A percentile compares a stretch with the other conserved stretches of the same genome.
These are phyloP conservation scores for Brassica cretica DNA, from an alignment of 345 rosid species.

Conservation along the genomic window DNA sequence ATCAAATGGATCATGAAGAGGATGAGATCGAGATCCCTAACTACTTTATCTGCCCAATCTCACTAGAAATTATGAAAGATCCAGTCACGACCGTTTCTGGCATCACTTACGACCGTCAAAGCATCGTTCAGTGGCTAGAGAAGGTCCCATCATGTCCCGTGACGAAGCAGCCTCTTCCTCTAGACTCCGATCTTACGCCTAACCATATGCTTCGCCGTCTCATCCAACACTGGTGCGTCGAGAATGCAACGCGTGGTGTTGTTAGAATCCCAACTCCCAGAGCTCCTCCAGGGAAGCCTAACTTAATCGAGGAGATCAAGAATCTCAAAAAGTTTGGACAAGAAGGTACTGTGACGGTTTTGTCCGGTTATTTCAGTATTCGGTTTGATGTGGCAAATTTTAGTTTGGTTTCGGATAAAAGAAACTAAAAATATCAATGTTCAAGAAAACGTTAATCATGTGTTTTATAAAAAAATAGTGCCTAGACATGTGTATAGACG, in stretches of 20 bases:
- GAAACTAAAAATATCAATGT: neutral
- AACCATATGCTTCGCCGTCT: conserved; percentile 74
- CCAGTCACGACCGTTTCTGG: conserved; percentile 77
- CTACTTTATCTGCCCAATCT: conserved; percentile 77
- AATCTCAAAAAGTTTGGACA: conserved; percentile 29
- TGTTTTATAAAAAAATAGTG: too few species aligned
- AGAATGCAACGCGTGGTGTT: conserved; percentile 52
- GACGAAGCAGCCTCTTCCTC: conserved; percentile 59
- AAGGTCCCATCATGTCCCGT: conserved; percentile 55
- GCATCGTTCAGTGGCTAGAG: conserved; percentile 74
- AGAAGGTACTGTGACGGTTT: conserved; percentile 21
- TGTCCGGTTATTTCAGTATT: neutral
- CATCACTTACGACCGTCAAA: conserved; percentile 79
- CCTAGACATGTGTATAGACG: too few species aligned
- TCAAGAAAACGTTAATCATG: neutral
- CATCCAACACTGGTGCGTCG: conserved; percentile 67
- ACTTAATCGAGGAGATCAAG: conserved; percentile 44
- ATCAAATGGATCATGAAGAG: conserved; percentile 20
- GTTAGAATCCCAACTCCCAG: conserved; percentile 60
- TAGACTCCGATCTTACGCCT: conserved; percentile 66
- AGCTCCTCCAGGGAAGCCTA: conserved; percentile 43
- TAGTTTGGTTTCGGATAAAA: neutral
- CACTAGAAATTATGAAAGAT: conserved; percentile 83
- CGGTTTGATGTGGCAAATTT: neutral
- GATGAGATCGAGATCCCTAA: conserved; percentile 64